phyloP scores from a whole-genome alignment of 2,329 filamentous ascomycete species.

The Stagonosporopsis chrysanthemi region DNA sequence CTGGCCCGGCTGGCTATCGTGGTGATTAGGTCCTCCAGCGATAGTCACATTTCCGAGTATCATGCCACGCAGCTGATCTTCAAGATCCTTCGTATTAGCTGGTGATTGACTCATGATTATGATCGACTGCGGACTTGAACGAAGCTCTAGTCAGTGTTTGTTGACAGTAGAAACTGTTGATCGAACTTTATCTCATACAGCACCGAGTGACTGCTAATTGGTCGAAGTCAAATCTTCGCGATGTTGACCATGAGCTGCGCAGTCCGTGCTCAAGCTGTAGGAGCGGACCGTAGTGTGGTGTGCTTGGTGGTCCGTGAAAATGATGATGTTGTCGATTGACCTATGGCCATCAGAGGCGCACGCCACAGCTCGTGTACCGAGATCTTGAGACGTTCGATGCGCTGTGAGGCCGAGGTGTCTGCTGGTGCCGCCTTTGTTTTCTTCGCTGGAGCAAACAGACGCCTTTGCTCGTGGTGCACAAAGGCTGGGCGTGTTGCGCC shows the following conservation, averaged over 20 bases:
- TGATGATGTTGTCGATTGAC: background rate
- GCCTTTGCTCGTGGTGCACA: background rate
- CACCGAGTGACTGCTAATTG: background rate
- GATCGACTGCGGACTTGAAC: background rate
- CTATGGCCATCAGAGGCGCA: background rate
- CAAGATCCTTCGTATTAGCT: constrained; percentile 40
- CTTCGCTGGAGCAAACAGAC: background rate
- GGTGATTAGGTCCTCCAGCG: constrained; percentile 24
- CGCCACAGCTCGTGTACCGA: background rate
- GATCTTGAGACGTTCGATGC: background rate
- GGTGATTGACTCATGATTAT: constrained; percentile 30
- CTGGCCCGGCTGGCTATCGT: constrained; percentile 25
- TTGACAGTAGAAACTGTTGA: background rate
- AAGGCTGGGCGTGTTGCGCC: constrained; percentile 7
- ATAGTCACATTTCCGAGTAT: constrained; percentile 63
- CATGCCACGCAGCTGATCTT: constrained; percentile 66
- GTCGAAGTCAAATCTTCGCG: background rate
- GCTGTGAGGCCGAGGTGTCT: background rate
- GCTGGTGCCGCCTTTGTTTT: background rate
- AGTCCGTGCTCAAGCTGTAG: constrained; percentile 14
- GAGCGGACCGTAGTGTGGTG: background rate
- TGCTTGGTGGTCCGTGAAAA: background rate
- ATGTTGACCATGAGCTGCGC: background rate
- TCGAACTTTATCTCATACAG: background rate
- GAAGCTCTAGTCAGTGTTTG: background rate